Conservation (phyloP, 2,329 filamentous ascomycete genomes). For the Beauveria sp. region DNA sequence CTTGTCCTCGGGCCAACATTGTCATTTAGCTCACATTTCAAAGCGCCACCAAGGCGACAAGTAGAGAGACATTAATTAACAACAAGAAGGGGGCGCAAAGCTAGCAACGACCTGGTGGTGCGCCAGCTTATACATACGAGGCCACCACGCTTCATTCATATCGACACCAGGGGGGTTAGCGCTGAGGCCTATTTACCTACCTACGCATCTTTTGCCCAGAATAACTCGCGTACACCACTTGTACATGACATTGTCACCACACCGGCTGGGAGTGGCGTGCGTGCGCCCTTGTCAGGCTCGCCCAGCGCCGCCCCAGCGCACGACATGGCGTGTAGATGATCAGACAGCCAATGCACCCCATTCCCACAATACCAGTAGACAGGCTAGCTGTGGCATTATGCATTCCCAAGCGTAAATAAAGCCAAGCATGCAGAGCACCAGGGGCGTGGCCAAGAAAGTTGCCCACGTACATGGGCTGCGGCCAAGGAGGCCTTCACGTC, state of each 20-base stretch:
- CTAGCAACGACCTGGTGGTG: not conserved
- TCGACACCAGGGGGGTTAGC: not conserved
- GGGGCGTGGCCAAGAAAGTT: not conserved
- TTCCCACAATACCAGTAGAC: not conserved
- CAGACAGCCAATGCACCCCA: not conserved
- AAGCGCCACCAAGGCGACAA: constrained; percentile 4
- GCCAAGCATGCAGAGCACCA: not conserved
- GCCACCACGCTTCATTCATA: not conserved
- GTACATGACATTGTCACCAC: not conserved
- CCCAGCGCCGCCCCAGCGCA: not conserved
- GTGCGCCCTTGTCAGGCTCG: not conserved
- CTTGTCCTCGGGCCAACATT: not conserved
- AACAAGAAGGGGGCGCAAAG: not conserved
- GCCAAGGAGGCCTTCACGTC: not conserved
- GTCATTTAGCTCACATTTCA: not conserved
- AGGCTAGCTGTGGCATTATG: not conserved
- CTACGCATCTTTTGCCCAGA: not conserved
- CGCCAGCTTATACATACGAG: not conserved
- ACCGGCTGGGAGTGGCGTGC: not conserved
- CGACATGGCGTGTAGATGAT: not conserved
- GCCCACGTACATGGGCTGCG: not conserved
- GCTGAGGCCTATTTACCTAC: not conserved
- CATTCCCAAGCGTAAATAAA: not conserved
- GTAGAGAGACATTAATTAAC: constrained; percentile 2
- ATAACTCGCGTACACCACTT: too few relatives aligned